Evolutionary conservation across 164 flowering plant species (phyloP).

Genomic region (Nelumbo lutea): DNA sequence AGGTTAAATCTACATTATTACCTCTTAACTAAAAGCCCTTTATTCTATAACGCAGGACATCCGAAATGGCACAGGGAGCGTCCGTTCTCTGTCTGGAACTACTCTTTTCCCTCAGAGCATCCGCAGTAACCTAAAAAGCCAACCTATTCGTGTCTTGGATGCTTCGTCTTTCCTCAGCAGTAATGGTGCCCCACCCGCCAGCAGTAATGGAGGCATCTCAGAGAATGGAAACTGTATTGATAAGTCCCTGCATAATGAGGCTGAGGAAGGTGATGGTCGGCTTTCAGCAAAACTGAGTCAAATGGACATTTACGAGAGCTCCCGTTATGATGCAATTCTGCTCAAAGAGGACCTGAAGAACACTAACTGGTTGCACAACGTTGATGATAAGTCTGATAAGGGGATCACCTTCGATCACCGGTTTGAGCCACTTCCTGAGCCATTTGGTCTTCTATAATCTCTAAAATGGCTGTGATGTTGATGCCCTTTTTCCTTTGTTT

Average conservation of each 20-base stretch:
- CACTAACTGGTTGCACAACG: constrained; percentile 79
- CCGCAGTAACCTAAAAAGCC: constrained; percentile 46
- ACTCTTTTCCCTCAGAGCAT: constrained; percentile 86
- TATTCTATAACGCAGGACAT: constrained; percentile 50
- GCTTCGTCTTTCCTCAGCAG: constrained; percentile 29
- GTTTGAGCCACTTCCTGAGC: constrained; percentile 80
- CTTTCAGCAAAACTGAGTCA: constrained; percentile 41
- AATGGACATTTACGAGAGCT: constrained; percentile 73
- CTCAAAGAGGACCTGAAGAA: constrained; percentile 83
- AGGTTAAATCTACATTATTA: neutral
- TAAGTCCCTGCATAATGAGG: constrained; percentile 30
- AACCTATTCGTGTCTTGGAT: constrained; percentile 29
- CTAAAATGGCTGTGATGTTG: neutral
- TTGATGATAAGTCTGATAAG: constrained; percentile 66
- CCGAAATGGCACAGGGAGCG: constrained; percentile 50
- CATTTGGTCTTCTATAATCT: constrained; percentile 58
- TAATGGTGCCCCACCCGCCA: constrained; percentile 32
- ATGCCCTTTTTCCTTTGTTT: neutral
- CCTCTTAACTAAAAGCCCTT: neutral
- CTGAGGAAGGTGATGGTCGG: constrained; percentile 26
- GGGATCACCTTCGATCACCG: constrained; percentile 69
- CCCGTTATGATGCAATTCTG: constrained; percentile 79
- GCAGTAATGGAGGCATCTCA: constrained; percentile 19
- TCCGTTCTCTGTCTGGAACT: constrained; percentile 54
- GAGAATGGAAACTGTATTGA: constrained; percentile 35